Conservation (phyloP, 140 eudicot genomes). For the Stevia rebaudiana region DNA sequence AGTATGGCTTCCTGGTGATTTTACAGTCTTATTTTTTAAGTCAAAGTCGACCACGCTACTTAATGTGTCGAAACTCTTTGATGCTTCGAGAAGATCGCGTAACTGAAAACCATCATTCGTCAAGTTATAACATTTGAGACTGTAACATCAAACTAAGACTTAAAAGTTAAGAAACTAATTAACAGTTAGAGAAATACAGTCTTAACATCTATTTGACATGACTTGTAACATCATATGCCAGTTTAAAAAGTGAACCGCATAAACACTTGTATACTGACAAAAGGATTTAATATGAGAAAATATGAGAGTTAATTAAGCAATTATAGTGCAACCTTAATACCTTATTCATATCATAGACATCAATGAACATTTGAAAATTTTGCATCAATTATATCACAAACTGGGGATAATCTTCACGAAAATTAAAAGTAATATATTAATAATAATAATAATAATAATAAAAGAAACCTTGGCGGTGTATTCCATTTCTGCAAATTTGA, state of each 20-base stretch:
- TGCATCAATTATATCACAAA: neutral
- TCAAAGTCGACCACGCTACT: conserved; percentile 62
- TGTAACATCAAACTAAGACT: conserved; percentile 1
- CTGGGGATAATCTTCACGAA: neutral
- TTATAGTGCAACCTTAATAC: neutral
- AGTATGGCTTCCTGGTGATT: conserved; percentile 80
- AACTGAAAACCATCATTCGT: conserved; percentile 48
- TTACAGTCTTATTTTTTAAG: conserved; percentile 61
- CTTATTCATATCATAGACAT: neutral
- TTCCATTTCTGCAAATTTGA: conserved; percentile 90
- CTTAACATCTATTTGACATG: neutral
- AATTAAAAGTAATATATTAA: neutral
- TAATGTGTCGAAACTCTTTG: conserved; percentile 49
- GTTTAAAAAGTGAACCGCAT: neutral
- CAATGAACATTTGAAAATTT: neutral
- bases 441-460: neutral
- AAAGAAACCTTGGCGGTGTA: conserved; percentile 48
- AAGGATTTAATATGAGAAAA: neutral
- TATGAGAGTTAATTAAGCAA: neutral
- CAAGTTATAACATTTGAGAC: neutral
- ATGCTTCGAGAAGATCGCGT: conserved; percentile 67
- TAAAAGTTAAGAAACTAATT: neutral
- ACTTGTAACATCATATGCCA: neutral
- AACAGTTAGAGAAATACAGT: neutral
- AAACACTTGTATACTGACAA: neutral